A percentile compares a stretch with the other conserved stretches of the same genome.
Evolutionary conservation across 768 basidiomycete species (phyloP).

Genomic region (Tricholoma bakamatsutake): DNA sequence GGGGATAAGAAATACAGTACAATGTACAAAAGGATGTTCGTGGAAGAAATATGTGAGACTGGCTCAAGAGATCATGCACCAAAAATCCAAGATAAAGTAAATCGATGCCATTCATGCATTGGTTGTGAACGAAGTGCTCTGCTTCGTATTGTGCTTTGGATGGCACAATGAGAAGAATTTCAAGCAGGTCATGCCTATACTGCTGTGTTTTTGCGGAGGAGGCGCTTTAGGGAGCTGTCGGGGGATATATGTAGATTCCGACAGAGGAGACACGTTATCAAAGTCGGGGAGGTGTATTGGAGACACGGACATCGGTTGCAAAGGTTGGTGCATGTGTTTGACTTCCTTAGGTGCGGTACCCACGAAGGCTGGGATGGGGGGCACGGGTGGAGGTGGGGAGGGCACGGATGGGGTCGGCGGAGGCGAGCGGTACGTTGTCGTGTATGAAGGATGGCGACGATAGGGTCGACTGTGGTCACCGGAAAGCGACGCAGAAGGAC

Average conservation of each 20-base stretch:
- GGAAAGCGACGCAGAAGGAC: conserved; percentile 17
- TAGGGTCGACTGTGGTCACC: conserved; percentile 16
- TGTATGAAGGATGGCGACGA: conserved; percentile 29
- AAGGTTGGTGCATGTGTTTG: conserved; percentile 25
- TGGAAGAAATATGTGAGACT: too few relatives aligned
- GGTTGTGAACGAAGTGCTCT: conserved; percentile 8
- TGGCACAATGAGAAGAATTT: conserved; percentile 43
- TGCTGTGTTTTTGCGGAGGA: conserved; percentile 23
- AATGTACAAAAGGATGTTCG: too few relatives aligned
- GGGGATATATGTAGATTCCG: conserved; percentile 10
- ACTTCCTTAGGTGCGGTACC: conserved; percentile 28
- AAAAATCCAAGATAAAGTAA: not conserved
- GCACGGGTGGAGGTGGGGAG: conserved; percentile 49
- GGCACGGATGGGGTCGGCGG: conserved; percentile 40
- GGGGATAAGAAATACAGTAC: too few relatives aligned
- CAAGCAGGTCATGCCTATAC: conserved; percentile 42
- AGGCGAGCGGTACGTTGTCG: conserved; percentile 41
- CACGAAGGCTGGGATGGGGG: conserved; percentile 45
- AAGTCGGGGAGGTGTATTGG: conserved; percentile 28
- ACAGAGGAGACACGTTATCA: conserved; percentile 21
- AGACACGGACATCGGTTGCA: conserved; percentile 16
- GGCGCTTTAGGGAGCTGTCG: conserved; percentile 5
- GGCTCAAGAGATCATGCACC: not conserved
- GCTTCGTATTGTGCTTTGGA: conserved; percentile 6
- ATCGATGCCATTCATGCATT: not conserved